Evolutionary conservation across 129 eudicot species (phyloP).

Genomic region (Arctium minus): DNA sequence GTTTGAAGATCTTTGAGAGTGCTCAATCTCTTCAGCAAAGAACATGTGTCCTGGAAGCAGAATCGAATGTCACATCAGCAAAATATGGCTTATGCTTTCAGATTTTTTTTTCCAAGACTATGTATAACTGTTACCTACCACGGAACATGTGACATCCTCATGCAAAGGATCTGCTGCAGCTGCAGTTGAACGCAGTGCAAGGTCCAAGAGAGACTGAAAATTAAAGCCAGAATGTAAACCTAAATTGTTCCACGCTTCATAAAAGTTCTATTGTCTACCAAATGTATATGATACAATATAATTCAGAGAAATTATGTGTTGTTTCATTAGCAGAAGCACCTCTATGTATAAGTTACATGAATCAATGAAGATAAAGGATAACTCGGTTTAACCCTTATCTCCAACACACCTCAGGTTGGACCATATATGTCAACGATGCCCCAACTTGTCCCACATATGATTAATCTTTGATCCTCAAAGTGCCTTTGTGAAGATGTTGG

Average conservation of each 20-base stretch:
- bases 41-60: slow-evolving; percentile 63
- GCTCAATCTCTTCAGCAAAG: slow-evolving; percentile 75
- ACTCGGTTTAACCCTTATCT: not conserved
- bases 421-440: not conserved
- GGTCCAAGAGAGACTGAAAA: slow-evolving; percentile 90
- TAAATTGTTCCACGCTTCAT: not conserved
- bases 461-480: not conserved
- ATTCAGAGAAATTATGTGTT: not conserved
- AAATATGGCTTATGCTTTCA: not conserved
- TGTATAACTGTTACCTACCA: slow-evolving; percentile 50
- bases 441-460: not conserved
- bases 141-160: slow-evolving; percentile 87
- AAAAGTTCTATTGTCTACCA: not conserved
- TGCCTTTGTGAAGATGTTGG: not conserved
- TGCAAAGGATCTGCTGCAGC: slow-evolving; percentile 99
- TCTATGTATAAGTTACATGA: not conserved
- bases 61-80: not conserved
- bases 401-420: not conserved
- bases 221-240: slow-evolving; percentile 1
- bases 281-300: not conserved
- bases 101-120: not conserved
- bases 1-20: slow-evolving; percentile 79
- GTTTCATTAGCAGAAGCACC: not conserved
- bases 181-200: slow-evolving; percentile 90
- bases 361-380: not conserved